These are phyloP conservation scores for Penicillium sp. DNA, from an alignment of 2,329 filamentous ascomycete genomes.

Conservation along the genomic window DNA sequence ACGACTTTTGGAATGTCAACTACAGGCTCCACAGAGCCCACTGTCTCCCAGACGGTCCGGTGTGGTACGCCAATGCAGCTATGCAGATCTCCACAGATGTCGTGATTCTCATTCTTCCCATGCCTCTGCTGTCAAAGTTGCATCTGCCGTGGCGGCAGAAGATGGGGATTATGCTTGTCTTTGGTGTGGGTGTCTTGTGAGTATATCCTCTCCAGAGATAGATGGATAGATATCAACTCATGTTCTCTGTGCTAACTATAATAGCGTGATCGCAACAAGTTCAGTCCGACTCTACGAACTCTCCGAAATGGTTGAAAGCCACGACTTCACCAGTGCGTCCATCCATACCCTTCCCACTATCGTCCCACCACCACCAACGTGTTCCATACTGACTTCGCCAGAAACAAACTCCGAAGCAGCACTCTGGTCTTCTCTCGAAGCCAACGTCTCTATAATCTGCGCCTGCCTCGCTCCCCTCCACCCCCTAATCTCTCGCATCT, in stretches of 20 bases:
- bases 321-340: conserved; percentile 25
- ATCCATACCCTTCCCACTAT: too few relatives aligned
- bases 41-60: conserved; percentile 22
- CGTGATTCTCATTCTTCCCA: conserved; percentile 28
- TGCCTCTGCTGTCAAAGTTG: conserved; percentile 27
- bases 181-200: conserved; percentile 33
- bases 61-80: conserved; percentile 34
- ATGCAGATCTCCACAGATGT: conserved; percentile 32
- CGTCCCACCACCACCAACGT: neutral
- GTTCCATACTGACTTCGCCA: neutral
- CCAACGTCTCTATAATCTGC: conserved; percentile 35
- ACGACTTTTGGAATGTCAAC: conserved; percentile 25
- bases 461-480: conserved; percentile 31
- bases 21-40: neutral
- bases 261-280: conserved; percentile 33
- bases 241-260: neutral
- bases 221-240: neutral
- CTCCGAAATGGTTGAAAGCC: conserved; percentile 9
- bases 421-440: conserved; percentile 34
- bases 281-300: conserved; percentile 26
- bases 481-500: conserved; percentile 28
- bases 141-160: conserved; percentile 27
- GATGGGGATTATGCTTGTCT: conserved; percentile 28
- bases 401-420: conserved; percentile 28
- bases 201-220: neutral